A percentile compares a stretch with the other conserved stretches of the same genome.
Conservation (phyloP, 805 yeast species). For the Candida sphagnicola region DNA sequence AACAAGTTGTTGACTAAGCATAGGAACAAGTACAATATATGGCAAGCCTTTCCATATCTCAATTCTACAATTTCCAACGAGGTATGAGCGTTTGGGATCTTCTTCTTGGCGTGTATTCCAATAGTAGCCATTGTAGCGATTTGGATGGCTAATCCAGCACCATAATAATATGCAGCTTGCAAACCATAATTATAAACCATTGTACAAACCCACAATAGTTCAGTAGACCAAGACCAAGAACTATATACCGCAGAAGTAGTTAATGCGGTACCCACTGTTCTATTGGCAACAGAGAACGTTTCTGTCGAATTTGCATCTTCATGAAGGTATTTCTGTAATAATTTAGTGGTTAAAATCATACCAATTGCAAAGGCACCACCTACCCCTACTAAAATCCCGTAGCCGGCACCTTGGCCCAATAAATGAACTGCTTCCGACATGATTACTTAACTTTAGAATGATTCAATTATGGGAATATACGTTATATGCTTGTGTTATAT, state of each 20-base stretch:
- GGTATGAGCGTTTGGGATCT: slow-evolving; percentile 24
- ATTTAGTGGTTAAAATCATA: slow-evolving; percentile 21
- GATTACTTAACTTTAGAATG: neutral
- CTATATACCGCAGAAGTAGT: slow-evolving; percentile 22
- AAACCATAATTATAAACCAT: slow-evolving; percentile 25
- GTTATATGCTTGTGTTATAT: too few relatives aligned
- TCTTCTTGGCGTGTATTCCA: slow-evolving; percentile 25
- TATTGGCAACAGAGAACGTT: slow-evolving; percentile 24
- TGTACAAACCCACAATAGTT: slow-evolving; percentile 20
- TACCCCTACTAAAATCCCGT: slow-evolving; percentile 27
- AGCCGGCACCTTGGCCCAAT: slow-evolving; percentile 24
- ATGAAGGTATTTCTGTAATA: slow-evolving; percentile 18
- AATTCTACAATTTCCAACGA: slow-evolving; percentile 26
- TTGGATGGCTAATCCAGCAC: slow-evolving; percentile 24
- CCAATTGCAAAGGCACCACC: slow-evolving; percentile 29
- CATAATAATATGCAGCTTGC: slow-evolving; percentile 20
- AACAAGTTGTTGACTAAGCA: slow-evolving; percentile 20
- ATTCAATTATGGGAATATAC: too few relatives aligned
- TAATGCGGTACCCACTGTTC: slow-evolving; percentile 18
- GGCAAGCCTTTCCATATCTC: slow-evolving; percentile 22
- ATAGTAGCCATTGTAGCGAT: slow-evolving; percentile 20
- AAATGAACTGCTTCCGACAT: slow-evolving; percentile 11
- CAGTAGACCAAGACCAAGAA: slow-evolving; percentile 29
- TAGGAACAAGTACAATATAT: slow-evolving; percentile 21
- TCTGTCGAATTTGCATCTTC: slow-evolving; percentile 24